Evolutionary conservation across 2,329 filamentous ascomycete genomes (phyloP).

Genomic region (Nakataea oryzae): DNA sequence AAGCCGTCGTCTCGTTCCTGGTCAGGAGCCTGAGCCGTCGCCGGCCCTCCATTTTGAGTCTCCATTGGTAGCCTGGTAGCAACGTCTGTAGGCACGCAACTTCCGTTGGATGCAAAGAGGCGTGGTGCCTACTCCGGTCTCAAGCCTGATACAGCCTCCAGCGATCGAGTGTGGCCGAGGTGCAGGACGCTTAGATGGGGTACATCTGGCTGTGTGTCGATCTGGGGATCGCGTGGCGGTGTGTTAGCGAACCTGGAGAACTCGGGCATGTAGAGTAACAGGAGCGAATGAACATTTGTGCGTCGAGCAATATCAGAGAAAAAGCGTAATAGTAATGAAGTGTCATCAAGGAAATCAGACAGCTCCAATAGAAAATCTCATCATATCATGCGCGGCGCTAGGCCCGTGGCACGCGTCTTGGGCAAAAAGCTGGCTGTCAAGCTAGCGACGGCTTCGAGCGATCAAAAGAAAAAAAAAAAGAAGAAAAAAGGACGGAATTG

Average conservation of each 20-base stretch:
- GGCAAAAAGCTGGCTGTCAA: neutral
- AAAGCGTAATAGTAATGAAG: conserved; percentile 25
- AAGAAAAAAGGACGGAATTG: neutral
- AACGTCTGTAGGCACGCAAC: neutral
- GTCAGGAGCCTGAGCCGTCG: conserved; percentile 13
- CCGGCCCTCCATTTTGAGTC: conserved; percentile 24
- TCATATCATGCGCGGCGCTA: conserved; percentile 23
- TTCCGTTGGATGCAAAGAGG: neutral
- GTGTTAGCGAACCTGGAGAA: neutral
- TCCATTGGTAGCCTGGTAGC: conserved; percentile 20
- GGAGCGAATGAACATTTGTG: neutral
- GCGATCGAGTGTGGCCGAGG: no score
- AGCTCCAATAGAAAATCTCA: conserved; percentile 60
- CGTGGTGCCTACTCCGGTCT: neutral
- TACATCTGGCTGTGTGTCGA: neutral
- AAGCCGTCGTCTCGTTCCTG: conserved; percentile 44
- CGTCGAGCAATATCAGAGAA: conserved; percentile 11
- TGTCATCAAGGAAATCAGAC: conserved; percentile 55
- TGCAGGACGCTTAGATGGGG: neutral
- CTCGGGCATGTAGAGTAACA: neutral
- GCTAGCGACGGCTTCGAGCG: neutral
- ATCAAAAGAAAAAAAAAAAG: conserved; percentile 7
- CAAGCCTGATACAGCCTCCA: neutral
- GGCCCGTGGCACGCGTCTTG: neutral
- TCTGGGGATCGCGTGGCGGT: neutral